Percentiles rank a stretch among this genome's conserved stretches.
These are phyloP conservation scores for Candida vaughaniae DNA, from an alignment of 805 yeast species.

Conservation along the genomic window DNA sequence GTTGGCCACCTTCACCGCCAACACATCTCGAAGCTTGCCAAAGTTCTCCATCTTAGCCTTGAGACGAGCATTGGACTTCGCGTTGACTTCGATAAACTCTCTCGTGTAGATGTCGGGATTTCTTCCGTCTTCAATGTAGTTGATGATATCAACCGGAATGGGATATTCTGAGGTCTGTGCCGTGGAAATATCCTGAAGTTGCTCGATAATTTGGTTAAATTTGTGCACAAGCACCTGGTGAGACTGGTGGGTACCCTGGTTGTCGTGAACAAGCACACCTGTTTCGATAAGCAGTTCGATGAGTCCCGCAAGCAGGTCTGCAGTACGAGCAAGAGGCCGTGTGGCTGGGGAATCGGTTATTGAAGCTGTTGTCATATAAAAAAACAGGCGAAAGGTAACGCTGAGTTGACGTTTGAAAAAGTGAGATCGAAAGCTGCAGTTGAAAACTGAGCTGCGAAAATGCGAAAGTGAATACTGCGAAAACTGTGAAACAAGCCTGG, in stretches of 20 bases:
- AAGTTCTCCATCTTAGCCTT: conserved; percentile 81
- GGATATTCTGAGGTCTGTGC: conserved; percentile 39
- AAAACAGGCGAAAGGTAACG: neutral
- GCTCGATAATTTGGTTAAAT: conserved; percentile 42
- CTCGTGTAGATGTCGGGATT: conserved; percentile 97
- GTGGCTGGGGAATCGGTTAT: conserved; percentile 21
- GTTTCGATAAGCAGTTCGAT: conserved; percentile 80
- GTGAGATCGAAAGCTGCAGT: too few species aligned
- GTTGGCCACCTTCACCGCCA: conserved; percentile 66
- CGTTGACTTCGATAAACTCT: conserved; percentile 93
- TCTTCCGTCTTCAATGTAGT: conserved; percentile 92
- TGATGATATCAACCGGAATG: conserved; percentile 81
- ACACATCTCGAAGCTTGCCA: conserved; percentile 55
- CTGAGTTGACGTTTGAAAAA: neutral
- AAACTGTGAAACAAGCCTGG: neutral
- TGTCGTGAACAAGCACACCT: conserved; percentile 91
- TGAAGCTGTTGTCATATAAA: conserved; percentile 31
- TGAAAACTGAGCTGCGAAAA: conserved; percentile 1
- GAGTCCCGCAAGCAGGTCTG: conserved; percentile 30
- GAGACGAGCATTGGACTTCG: conserved; percentile 81
- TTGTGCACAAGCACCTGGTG: conserved; percentile 45
- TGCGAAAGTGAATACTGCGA: neutral
- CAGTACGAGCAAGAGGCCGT: conserved; percentile 29
- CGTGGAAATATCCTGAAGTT: conserved; percentile 32
- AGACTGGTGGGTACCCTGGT: conserved; percentile 83